phyloP scores from a whole-genome alignment of 768 basidiomycete genomes.

The Rhizopogon rudus region DNA sequence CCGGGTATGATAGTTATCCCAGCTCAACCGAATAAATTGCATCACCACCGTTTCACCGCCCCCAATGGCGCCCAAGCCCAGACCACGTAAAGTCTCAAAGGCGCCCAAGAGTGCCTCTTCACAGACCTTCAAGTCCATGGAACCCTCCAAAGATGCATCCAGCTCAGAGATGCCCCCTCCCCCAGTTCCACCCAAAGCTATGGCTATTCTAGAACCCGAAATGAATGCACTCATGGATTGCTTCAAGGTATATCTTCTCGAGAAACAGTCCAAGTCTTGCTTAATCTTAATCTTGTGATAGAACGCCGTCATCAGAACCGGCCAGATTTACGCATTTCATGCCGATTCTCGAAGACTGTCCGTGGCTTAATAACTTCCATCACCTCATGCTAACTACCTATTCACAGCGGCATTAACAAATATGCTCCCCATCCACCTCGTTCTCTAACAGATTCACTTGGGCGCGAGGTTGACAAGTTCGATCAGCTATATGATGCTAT shows the following conservation, averaged over 20 bases:
- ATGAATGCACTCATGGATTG: conserved; percentile 50
- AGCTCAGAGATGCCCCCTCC: conserved; percentile 48
- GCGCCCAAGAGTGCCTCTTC: conserved; percentile 15
- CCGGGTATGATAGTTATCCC: conserved; percentile 6
- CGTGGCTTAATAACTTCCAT: not conserved
- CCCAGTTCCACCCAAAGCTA: conserved; percentile 35
- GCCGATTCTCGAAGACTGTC: conserved; percentile 62
- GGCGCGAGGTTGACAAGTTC: conserved; percentile 72
- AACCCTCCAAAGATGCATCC: conserved; percentile 26
- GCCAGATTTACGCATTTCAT: conserved; percentile 67
- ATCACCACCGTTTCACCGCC: too few relatives aligned
- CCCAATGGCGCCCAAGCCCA: conserved; percentile 42
- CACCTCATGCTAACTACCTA: not conserved
- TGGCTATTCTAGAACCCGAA: conserved; percentile 58
- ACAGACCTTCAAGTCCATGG: conserved; percentile 10
- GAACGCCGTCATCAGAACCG: conserved; percentile 69
- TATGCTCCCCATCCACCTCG: conserved; percentile 59
- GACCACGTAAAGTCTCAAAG: conserved; percentile 27
- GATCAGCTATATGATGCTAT: conserved; percentile 78
- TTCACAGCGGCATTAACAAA: conserved; percentile 48
- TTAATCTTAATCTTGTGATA: conserved; percentile 11
- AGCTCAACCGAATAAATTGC: too few relatives aligned
- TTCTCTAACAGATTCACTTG: conserved; percentile 58
- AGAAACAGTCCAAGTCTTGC: not conserved
- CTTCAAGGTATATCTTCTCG: conserved; percentile 43